Evolutionary conservation across 2,329 filamentous ascomycete species (phyloP), one percentile per base, ranked within the genome.

Genomic region (Sporothrix mexicana): DNA sequence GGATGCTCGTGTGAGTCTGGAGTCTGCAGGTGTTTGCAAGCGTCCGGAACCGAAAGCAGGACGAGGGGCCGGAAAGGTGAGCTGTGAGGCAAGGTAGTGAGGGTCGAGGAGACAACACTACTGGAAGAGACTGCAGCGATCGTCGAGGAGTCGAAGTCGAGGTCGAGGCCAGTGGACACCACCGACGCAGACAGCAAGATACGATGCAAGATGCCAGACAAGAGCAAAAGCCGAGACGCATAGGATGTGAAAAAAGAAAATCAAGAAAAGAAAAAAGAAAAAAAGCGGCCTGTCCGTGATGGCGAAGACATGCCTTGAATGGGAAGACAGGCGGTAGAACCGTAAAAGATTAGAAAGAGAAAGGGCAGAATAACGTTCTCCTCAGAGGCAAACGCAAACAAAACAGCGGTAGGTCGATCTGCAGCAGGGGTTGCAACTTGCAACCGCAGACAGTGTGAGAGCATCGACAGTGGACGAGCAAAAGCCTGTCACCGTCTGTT

Each of bases 341-440:
- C 36, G 36, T 23, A 8, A 41, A n/a, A 64, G 17, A 30, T 23
- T 13, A 15, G 17, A 17, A 43, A 23, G n/a, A 4, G 25, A 8
- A 30, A 17, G 59, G 59, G 59, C 59, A 23, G n/a, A 45, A 45
- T 45, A 64, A 64, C 41, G 61, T 20, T 20, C 12, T 13, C 20
- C 3, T 55, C 4, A 49, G 15, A 49, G 15, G 41, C 6, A 61
- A 25, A 15, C 23, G 17, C 57, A 41, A n/a, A 17, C 17, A 7
- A 25, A 53, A 43, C 25, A 41, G 25, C 23, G 66, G 49, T 43
- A 55, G 49, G 17, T 49, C 2, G 66, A 69, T 69, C 66, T 53
- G 49, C 66, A 67, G 66, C 49, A 55, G 49, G 66, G 66, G 49
- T 69, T 25, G 17, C 25, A 7, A 69, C 55, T 69, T 25, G 17